These are phyloP conservation scores for Delonix regia DNA, from an alignment of 306 rosid genomes.

Conservation along the genomic window DNA sequence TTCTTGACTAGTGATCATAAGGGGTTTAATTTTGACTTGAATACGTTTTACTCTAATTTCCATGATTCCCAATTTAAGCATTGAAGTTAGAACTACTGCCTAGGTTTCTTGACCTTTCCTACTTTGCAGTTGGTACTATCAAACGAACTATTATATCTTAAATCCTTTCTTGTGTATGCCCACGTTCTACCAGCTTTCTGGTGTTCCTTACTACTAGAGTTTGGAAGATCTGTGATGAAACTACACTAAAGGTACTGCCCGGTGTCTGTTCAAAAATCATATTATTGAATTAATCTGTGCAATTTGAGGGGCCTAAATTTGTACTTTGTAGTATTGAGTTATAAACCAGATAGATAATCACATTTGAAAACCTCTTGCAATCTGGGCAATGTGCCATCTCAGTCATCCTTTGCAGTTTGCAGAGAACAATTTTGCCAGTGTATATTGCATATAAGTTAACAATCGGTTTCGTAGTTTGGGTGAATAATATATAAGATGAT, in stretches of 20 bases:
- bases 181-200: neutral
- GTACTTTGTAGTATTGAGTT: neutral
- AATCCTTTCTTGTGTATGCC: neutral
- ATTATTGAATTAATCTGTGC: neutral
- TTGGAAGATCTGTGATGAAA: neutral
- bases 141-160: neutral
- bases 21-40: neutral
- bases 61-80: neutral
- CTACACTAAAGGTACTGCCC: neutral
- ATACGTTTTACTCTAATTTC: neutral
- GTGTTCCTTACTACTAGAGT: neutral
- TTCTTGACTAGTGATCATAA: constrained; percentile 16
- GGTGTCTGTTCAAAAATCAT: neutral
- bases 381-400: neutral
- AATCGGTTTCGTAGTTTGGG: neutral
- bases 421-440: neutral
- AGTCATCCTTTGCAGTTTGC: constrained; percentile 1
- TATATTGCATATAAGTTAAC: neutral
- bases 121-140: neutral
- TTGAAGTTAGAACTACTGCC: neutral
- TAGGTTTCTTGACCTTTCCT: neutral
- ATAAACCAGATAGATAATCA: constrained; percentile 6
- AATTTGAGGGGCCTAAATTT: neutral
- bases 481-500: neutral
- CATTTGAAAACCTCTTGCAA: neutral